Percentiles rank a stretch among this genome's conserved stretches.
Conservation (phyloP, 305 asterid species). For the Fraxinus dipetala region DNA sequence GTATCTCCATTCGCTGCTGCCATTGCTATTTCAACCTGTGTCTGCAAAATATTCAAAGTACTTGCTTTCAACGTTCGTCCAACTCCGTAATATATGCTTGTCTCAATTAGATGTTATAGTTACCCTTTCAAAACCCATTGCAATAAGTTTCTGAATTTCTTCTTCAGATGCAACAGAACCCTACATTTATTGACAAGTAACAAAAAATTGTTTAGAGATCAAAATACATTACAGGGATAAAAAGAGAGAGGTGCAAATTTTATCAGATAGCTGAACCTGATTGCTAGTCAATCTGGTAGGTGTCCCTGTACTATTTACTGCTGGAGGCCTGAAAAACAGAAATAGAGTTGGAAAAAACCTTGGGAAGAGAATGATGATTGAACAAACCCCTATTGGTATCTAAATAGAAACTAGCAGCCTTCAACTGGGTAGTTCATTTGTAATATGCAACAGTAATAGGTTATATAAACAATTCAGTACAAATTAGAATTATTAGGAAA, state of each 20-base stretch:
- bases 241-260: conserved; percentile 10
- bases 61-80: background rate
- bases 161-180: conserved; percentile 54
- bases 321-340: conserved; percentile 45
- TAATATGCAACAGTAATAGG: background rate
- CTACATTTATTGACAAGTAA: conserved; percentile 34
- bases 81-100: background rate
- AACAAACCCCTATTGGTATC: background rate
- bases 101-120: background rate
- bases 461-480: too few species aligned
- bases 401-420: background rate
- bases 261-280: conserved; percentile 43
- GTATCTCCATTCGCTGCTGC: conserved; percentile 93
- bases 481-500: background rate
- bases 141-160: conserved; percentile 73
- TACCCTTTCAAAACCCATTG: conserved; percentile 97
- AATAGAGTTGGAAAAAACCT: conserved; percentile 10
- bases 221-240: conserved; percentile 21
- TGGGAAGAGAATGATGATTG: background rate
- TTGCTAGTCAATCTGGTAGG: conserved; percentile 39
- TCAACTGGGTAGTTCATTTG: background rate
- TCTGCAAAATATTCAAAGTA: conserved; percentile 39
- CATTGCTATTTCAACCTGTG: conserved; percentile 90
- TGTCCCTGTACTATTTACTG: conserved; percentile 34
- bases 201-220: conserved; percentile 15